Evolutionary conservation across 1,284 basidiomycete species (phyloP).

Genomic region (Cryptococcus sp.): DNA sequence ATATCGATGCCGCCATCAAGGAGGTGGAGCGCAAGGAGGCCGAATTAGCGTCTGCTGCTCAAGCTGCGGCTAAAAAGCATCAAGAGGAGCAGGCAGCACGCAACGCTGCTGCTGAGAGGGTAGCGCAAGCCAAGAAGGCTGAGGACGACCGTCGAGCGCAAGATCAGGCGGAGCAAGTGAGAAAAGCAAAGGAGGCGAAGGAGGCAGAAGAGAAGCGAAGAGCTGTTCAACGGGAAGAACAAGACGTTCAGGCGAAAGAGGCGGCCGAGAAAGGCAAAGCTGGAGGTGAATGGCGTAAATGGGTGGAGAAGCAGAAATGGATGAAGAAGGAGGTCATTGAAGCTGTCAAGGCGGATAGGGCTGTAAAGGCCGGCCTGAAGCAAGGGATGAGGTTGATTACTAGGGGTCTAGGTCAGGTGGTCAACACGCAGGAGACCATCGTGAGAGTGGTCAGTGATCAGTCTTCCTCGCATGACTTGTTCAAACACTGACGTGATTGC

Average conservation of each 20-base stretch:
- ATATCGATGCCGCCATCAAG: slow-evolving; percentile 43
- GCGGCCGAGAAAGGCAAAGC: slow-evolving; percentile 38
- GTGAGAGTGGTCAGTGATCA: slow-evolving; percentile 57
- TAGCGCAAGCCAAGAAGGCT: slow-evolving; percentile 25
- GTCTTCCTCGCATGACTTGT: slow-evolving; percentile 7
- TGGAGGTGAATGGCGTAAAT: slow-evolving; percentile 68
- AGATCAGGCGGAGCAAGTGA: slow-evolving; percentile 28
- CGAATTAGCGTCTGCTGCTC: slow-evolving; percentile 14
- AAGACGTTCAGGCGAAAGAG: slow-evolving; percentile 16
- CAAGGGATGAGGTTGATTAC: slow-evolving; percentile 78
- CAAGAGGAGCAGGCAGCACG: slow-evolving; percentile 30
- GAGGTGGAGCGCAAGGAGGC: slow-evolving; percentile 27
- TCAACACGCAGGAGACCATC: slow-evolving; percentile 73
- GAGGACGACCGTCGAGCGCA: slow-evolving; percentile 27
- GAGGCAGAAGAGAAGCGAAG: slow-evolving; percentile 10
- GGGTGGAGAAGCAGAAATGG: slow-evolving; percentile 63
- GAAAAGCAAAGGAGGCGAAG: slow-evolving; percentile 18
- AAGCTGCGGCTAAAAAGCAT: slow-evolving; percentile 10
- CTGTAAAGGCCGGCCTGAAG: slow-evolving; percentile 55
- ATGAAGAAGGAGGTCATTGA: slow-evolving; percentile 77
- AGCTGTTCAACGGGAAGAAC: slow-evolving; percentile 15
- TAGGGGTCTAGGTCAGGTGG: slow-evolving; percentile 88
- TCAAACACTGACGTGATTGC: slow-evolving; percentile 6
- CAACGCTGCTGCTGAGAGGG: slow-evolving; percentile 26
- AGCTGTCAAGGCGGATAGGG: slow-evolving; percentile 66